Percentiles rank a stretch among this genome's conserved stretches.
Conservation (phyloP, 257 asterid genomes). For the Solanum pimpinellifolium region DNA sequence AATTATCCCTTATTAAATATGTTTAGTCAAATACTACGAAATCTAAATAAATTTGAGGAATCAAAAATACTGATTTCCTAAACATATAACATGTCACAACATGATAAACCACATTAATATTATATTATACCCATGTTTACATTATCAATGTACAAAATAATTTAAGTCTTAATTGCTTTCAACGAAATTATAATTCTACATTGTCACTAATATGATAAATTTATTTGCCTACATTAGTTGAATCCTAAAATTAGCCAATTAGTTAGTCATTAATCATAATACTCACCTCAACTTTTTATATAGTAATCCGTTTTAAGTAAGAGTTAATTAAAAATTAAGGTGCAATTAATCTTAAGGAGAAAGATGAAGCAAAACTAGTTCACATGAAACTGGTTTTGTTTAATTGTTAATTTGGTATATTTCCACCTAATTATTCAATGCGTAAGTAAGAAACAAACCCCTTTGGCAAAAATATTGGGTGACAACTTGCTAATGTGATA, state of each 20-base stretch:
- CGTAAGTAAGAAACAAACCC: neutral
- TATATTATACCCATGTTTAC: neutral
- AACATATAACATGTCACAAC: neutral
- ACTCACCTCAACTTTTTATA: no score
- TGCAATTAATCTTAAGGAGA: neutral
- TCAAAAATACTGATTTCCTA: neutral
- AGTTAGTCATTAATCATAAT: neutral
- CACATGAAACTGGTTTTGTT: neutral
- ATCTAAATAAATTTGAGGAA: neutral
- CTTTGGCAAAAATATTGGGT: slow-evolving; percentile 14
- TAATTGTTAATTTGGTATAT: neutral
- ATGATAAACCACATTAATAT: neutral
- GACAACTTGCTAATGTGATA: neutral
- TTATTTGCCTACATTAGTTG: neutral
- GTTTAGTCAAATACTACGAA: neutral
- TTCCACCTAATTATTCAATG: neutral
- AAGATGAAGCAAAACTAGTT: neutral
- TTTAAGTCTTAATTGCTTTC: neutral
- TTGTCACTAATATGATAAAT: neutral
- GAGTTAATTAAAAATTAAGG: neutral
- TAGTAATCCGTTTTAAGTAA: neutral
- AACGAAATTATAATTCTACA: neutral
- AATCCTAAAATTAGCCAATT: neutral
- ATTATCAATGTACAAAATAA: neutral
- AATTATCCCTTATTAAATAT: neutral